Base-by-base conservation (phyloP, 2,329 filamentous ascomycete species). In the Juglanconis oblonga region DNA sequence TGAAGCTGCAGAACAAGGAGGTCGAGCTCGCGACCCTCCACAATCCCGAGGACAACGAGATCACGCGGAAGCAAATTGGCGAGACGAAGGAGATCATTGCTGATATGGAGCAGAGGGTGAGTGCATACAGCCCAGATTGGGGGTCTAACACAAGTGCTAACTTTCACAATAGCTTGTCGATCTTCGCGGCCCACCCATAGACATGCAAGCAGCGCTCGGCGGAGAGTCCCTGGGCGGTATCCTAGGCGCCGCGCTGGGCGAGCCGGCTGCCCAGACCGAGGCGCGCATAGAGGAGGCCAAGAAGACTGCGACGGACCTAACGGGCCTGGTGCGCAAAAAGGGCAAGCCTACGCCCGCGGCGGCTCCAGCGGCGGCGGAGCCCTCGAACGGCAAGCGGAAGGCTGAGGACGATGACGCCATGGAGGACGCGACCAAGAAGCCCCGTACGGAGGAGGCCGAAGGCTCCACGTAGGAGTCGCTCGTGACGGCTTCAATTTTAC, bases 21-120 rank as follows among this genome's bases (percentile, higher is more conserved):
- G 83, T 86, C 5, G 83, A 87, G 51, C 78, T 92, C 6, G 80
- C 83, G 1, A 83, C 84, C 33, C 79, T 83, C 62, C 83, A 86
- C 57, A 83, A 83, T 58, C 84, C 85, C 35, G 87, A 89, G 68
- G 87, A 90, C 61, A 87, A 87, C 64, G 87, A 89, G 53, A 69
- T 84, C 63, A 82, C 82, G 47, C 79, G 85, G 66, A 79, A 79
- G 63, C 80, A 83, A 62, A 89, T 95, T 62, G 74, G 79, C 56
- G 89, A 95, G 63, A 88, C 91, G 65, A 90, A 90, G 74, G 88
- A 92, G 62, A 86, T 95, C 65, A 82, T 94, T 52, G 81, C 82
- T 56, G 91, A 95, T 66, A 91, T 95, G 85, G 87, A 92, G 75
- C 84, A 88, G 71, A 81, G 90, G 65, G 86, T 90, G 76, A 74